Conservation (phyloP, 1,139 yeast genomes). For the Geotrichum fermentans region DNA sequence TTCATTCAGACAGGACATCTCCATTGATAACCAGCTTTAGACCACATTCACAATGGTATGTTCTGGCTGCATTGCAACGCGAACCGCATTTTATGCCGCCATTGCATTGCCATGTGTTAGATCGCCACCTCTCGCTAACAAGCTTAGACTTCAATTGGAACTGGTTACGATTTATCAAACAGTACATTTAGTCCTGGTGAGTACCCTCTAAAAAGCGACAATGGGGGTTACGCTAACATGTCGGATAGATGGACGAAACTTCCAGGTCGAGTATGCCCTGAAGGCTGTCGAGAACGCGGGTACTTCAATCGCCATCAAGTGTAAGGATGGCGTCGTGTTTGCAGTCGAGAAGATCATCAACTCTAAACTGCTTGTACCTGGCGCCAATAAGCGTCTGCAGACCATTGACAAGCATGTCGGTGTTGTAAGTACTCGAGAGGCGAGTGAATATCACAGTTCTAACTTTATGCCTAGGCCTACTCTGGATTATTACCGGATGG, state of each 20-base stretch:
- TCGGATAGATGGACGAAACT: slow-evolving; percentile 80
- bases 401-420: slow-evolving; percentile 92
- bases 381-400: slow-evolving; percentile 83
- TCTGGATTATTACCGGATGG: slow-evolving; percentile 97
- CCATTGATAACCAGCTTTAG: neutral
- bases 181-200: slow-evolving; percentile 60
- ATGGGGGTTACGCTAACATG: slow-evolving; percentile 56
- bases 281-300: slow-evolving; percentile 98
- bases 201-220: slow-evolving; percentile 19
- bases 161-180: slow-evolving; percentile 94
- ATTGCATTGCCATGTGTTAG: neutral
- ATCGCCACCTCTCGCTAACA: slow-evolving; percentile 6
- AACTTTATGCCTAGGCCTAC: slow-evolving; percentile 41
- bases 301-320: slow-evolving; percentile 88
- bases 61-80: neutral
- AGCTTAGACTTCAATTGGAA: slow-evolving; percentile 79
- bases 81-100: too few species aligned
- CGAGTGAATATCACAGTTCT: neutral
- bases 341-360: slow-evolving; percentile 93
- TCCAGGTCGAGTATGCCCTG: slow-evolving; percentile 96
- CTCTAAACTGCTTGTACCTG: slow-evolving; percentile 84
- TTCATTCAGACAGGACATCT: neutral
- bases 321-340: slow-evolving; percentile 86
- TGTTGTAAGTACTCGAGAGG: slow-evolving; percentile 46
- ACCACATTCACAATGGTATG: slow-evolving; percentile 9